Percentiles rank a stretch among this genome's conserved stretches.
Conservation (phyloP, 108 stramenopile species). For the Stephanodiscus triporus region DNA sequence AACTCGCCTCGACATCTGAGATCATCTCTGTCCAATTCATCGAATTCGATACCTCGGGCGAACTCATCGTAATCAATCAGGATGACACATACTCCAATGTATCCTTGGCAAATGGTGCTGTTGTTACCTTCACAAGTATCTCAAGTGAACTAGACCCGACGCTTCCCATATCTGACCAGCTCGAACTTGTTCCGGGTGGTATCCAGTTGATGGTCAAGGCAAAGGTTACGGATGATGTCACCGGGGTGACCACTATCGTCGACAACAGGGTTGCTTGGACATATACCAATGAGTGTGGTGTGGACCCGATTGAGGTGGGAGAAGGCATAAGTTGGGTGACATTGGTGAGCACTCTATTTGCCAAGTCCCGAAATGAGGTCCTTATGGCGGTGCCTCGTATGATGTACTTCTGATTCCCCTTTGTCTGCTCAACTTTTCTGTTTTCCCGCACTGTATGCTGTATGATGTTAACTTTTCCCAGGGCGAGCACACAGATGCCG, state of each 20-base stretch:
- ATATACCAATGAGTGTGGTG: conserved; percentile 33
- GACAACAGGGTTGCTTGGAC: conserved; percentile 29
- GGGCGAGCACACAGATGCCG: conserved; percentile 10
- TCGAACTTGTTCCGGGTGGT: conserved; percentile 29
- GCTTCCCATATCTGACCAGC: conserved; percentile 16
- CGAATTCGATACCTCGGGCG: conserved; percentile 38
- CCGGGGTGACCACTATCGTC: conserved; percentile 10
- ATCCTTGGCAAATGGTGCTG: conserved; percentile 25
- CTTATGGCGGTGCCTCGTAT: background rate
- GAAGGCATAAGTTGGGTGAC: conserved; percentile 36
- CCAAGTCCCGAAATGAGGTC: background rate
- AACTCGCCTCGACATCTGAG: background rate
- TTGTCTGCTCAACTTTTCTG: background rate
- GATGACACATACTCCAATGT: conserved; percentile 26
- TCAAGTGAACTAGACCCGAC: conserved; percentile 23
- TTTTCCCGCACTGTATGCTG: background rate
- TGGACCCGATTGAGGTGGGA: conserved; percentile 26
- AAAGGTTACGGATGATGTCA: background rate
- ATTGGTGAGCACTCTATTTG: conserved; percentile 10
- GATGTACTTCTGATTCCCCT: background rate
- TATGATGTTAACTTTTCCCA: background rate
- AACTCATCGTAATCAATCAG: conserved; percentile 38
- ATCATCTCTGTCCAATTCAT: conserved; percentile 34
- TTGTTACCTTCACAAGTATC: conserved; percentile 19
- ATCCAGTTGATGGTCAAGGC: conserved; percentile 20